Conservation (phyloP, 495 filamentous ascomycete species). For the Annulohypoxylon bovei region DNA sequence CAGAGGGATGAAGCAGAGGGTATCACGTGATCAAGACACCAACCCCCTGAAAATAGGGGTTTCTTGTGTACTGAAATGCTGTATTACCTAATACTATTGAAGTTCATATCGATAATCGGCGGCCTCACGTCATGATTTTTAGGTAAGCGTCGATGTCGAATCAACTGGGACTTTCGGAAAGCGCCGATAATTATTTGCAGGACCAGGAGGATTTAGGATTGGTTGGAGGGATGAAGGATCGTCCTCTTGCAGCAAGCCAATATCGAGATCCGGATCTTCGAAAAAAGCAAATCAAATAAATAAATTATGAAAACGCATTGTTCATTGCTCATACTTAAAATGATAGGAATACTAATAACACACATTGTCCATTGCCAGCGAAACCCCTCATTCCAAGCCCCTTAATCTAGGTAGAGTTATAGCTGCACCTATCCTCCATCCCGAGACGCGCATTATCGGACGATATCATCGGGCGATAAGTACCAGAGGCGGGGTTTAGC, state of each 20-base stretch:
- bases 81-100: background rate
- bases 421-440: background rate
- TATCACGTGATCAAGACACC: no score
- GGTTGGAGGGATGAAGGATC: background rate
- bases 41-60: no score
- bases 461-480: background rate
- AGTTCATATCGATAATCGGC: background rate
- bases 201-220: no score
- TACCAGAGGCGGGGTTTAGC: slow-evolving; percentile 45
- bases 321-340: slow-evolving; percentile 18
- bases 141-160: background rate
- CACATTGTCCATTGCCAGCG: background rate
- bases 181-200: background rate
- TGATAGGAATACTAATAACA: slow-evolving; percentile 9
- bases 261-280: background rate
- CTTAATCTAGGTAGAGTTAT: background rate
- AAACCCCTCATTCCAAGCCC: background rate
- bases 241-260: background rate
- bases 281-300: background rate
- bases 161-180: background rate
- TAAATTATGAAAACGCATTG: background rate
- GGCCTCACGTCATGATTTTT: background rate
- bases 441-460: background rate
- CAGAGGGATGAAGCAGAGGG: background rate
- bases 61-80: no score